phyloP scores from a whole-genome alignment of 2,329 filamentous ascomycete species.

The Aspergillus sp. region DNA sequence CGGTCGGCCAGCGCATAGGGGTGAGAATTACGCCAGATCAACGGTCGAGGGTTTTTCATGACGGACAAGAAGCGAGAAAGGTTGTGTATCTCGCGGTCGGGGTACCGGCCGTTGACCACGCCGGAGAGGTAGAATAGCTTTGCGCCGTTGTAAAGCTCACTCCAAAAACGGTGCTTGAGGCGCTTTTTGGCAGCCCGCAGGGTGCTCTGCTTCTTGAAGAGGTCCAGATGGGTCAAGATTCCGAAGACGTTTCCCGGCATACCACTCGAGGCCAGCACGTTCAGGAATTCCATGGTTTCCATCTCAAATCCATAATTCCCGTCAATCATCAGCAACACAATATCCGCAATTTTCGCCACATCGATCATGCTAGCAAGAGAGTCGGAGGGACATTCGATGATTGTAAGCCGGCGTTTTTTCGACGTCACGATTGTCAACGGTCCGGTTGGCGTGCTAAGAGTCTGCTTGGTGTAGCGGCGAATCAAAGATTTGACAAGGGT shows the following conservation, averaged over 20 bases:
- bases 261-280: conserved; percentile 85
- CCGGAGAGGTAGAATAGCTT: conserved; percentile 97
- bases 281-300: conserved; percentile 99
- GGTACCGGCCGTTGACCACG: conserved; percentile 94
- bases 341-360: conserved; percentile 94
- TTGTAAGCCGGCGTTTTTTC: conserved; percentile 90
- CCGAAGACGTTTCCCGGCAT: conserved; percentile 99
- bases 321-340: conserved; percentile 96
- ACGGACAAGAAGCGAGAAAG: conserved; percentile 91
- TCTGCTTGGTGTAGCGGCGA: conserved; percentile 92
- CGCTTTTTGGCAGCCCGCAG: conserved; percentile 94
- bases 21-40: conserved; percentile 95
- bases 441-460: conserved; percentile 81
- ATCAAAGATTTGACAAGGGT: conserved; percentile 94
- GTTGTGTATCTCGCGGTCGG: conserved; percentile 94
- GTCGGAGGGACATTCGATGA: conserved; percentile 92
- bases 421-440: conserved; percentile 96
- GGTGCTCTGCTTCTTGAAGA: conserved; percentile 91
- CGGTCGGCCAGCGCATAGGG: conserved; percentile 92
- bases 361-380: conserved; percentile 96
- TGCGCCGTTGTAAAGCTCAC: conserved; percentile 91
- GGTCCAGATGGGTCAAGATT: conserved; percentile 90
- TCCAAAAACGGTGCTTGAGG: conserved; percentile 94
- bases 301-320: conserved; percentile 99
- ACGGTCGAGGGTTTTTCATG: conserved; percentile 98